These are phyloP conservation scores for Ramaria sp. DNA, from an alignment of 768 basidiomycete genomes.

Conservation along the genomic window DNA sequence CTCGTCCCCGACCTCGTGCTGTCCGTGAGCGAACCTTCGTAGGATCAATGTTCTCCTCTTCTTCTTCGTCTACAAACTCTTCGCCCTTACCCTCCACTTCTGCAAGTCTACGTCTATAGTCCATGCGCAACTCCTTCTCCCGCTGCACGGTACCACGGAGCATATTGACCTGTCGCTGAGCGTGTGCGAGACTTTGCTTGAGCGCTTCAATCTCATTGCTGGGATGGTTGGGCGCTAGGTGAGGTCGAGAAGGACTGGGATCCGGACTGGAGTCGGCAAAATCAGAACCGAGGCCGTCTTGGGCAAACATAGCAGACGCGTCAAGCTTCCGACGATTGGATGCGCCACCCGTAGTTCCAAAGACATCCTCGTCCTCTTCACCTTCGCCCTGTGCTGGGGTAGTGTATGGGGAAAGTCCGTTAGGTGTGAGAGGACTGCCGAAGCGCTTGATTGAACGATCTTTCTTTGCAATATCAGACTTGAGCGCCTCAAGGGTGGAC, in stretches of 20 bases:
- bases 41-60: conserved; percentile 25
- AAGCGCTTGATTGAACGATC: conserved; percentile 50
- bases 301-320: conserved; percentile 35
- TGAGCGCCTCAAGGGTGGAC: conserved; percentile 63
- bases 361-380: conserved; percentile 53
- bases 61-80: conserved; percentile 35
- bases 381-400: conserved; percentile 31
- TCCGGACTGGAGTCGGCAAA: conserved; percentile 46
- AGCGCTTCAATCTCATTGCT: conserved; percentile 74
- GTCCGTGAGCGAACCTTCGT: conserved; percentile 13
- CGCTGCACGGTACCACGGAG: conserved; percentile 69
- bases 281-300: conserved; percentile 38
- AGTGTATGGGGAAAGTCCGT: conserved; percentile 21
- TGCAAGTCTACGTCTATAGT: conserved; percentile 46
- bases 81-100: conserved; percentile 27
- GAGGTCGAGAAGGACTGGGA: conserved; percentile 46
- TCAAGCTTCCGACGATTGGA: conserved; percentile 46
- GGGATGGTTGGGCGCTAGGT: conserved; percentile 65
- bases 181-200: conserved; percentile 73
- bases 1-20: conserved; percentile 38
- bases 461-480: conserved; percentile 60
- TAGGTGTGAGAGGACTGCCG: conserved; percentile 67
- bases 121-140: conserved; percentile 76
- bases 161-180: conserved; percentile 76
- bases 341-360: conserved; percentile 47